phyloP scores from a whole-genome alignment of 306 rosid genomes.

The Rosa chinensis region DNA sequence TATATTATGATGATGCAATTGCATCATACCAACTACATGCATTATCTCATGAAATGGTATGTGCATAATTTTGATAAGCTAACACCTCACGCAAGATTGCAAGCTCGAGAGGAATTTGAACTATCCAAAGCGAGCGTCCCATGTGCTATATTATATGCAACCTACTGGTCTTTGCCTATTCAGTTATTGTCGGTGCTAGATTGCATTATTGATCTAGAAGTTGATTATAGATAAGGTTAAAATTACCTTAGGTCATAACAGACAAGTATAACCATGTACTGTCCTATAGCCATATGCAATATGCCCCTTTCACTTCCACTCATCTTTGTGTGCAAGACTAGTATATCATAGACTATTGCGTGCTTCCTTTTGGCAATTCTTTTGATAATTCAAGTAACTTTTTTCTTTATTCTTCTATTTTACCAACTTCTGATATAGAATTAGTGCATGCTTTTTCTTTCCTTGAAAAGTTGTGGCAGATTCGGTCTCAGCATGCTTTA shows the following conservation, averaged over 20 bases:
- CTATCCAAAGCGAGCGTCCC: not conserved
- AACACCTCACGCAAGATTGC: not conserved
- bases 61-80: not conserved
- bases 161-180: not conserved
- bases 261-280: not conserved
- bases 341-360: not conserved
- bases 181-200: slow-evolving; percentile 6
- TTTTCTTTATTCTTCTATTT: slow-evolving; percentile 12
- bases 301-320: not conserved
- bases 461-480: slow-evolving; percentile 4
- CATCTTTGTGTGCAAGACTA: not conserved
- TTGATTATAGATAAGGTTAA: not conserved
- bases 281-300: not conserved
- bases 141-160: not conserved
- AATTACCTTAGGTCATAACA: not conserved
- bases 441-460: slow-evolving; percentile 7
- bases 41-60: not conserved
- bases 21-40: not conserved
- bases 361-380: not conserved
- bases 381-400: not conserved
- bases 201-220: not conserved
- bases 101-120: not conserved
- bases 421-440: not conserved
- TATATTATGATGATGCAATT: not conserved
- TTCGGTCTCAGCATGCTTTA: slow-evolving; percentile 15